phyloP scores from a whole-genome alignment of 495 filamentous ascomycete species.

The Friedmanniomyces endolithicus region DNA sequence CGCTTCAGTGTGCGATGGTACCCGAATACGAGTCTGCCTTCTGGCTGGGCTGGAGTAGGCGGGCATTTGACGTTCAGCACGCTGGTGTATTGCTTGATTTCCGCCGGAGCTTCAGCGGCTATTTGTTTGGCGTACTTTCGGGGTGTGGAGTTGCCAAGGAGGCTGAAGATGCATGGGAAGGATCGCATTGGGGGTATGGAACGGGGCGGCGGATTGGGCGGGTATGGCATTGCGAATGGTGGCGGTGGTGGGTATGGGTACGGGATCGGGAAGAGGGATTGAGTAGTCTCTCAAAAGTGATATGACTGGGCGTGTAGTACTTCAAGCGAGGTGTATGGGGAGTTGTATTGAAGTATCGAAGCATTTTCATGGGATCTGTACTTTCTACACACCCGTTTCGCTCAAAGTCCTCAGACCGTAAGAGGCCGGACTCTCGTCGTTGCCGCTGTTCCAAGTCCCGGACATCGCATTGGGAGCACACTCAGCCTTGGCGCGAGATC shows the following conservation, averaged over 20 bases:
- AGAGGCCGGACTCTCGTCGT: no score
- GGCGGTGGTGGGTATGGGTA: constrained; percentile 18
- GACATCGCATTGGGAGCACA: no score
- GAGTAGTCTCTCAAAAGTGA: not conserved
- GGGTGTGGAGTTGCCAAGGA: constrained; percentile 45
- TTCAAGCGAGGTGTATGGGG: not conserved
- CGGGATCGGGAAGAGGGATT: constrained; percentile 23
- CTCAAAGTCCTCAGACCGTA: no score
- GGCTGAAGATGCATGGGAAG: constrained; percentile 33
- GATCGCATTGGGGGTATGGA: constrained; percentile 26
- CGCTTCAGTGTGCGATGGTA: constrained; percentile 79
- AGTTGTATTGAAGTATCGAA: no score
- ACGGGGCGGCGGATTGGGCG: constrained; percentile 23
- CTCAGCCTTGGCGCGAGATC: no score
- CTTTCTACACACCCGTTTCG: no score
- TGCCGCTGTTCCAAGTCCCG: no score
- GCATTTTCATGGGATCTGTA: no score
- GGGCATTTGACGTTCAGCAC: constrained; percentile 56
- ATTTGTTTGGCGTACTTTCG: constrained; percentile 50
- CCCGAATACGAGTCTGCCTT: constrained; percentile 54
- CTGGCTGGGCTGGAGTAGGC: constrained; percentile 43
- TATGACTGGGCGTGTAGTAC: not conserved
- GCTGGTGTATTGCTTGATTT: constrained; percentile 49
- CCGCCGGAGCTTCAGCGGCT: constrained; percentile 42
- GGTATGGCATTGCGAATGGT: constrained; percentile 28